Evolutionary conservation across 306 rosid genomes (phyloP).

Genomic region (Hippophae gyantsensis): DNA sequence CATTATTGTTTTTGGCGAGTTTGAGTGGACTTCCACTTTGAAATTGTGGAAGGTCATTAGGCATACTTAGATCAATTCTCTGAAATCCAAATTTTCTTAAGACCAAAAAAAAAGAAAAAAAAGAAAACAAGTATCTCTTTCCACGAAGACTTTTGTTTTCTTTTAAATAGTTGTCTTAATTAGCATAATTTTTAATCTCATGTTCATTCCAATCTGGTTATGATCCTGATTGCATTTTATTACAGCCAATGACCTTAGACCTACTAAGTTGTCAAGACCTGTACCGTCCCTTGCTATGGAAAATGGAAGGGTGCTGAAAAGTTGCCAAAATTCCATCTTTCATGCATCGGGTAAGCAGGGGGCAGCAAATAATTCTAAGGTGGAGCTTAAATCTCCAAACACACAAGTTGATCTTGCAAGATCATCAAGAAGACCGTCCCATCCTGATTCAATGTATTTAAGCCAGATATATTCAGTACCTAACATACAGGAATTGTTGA

Average conservation of each 20-base stretch:
- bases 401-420: constrained; percentile 29
- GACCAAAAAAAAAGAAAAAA: no score
- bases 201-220: constrained; percentile 29
- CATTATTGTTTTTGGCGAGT: background rate
- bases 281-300: constrained; percentile 25
- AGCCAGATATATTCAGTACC: constrained; percentile 58
- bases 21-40: no score
- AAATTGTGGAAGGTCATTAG: no score
- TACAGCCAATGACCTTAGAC: constrained; percentile 68
- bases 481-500: constrained; percentile 44
- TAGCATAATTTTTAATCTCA: constrained; percentile 16
- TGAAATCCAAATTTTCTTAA: no score
- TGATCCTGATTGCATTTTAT: constrained; percentile 31
- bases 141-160: constrained; percentile 18
- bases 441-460: constrained; percentile 63
- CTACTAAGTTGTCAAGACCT: constrained; percentile 51
- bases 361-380: constrained; percentile 29
- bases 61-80: no score
- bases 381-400: constrained; percentile 25
- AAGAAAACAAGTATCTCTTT: background rate
- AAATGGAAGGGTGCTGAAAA: constrained; percentile 66
- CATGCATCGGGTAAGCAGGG: constrained; percentile 35
- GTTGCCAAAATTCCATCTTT: constrained; percentile 38
- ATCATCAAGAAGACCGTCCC: constrained; percentile 45
- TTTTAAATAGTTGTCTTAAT: constrained; percentile 9